Conservation (phyloP, 1,284 basidiomycete genomes). For the Veloboletus limbatus region DNA sequence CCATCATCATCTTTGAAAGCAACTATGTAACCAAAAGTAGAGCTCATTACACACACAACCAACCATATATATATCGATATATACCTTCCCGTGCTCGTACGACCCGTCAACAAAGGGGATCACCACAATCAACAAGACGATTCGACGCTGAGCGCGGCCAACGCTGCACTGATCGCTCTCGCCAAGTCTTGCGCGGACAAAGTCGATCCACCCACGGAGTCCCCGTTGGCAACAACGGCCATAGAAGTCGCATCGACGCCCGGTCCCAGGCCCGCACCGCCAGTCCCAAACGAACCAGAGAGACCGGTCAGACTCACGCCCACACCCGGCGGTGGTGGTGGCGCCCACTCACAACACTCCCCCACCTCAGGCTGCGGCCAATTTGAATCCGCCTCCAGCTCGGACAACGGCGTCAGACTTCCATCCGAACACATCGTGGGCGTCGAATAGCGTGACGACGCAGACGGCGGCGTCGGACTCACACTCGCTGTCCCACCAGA, state of each 20-base stretch:
- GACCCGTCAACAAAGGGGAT: no score
- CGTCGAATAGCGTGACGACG: slow-evolving; percentile 12
- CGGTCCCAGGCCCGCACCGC: not conserved
- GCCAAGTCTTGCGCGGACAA: slow-evolving; percentile 23
- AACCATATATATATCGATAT: no score
- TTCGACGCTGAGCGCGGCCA: slow-evolving; percentile 15
- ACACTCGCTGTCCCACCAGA: not conserved
- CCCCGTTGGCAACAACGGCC: not conserved
- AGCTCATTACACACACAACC: no score
- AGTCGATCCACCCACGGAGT: no score
- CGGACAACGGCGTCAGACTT: slow-evolving; percentile 8
- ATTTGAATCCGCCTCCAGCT: slow-evolving; percentile 5
- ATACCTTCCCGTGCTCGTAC: no score
- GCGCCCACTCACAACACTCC: slow-evolving; percentile 28
- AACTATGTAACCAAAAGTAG: no score
- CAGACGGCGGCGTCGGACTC: not conserved
- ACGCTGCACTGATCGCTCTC: slow-evolving; percentile 22
- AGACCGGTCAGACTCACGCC: not conserved
- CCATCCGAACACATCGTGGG: slow-evolving; percentile 17
- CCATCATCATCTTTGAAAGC: no score
- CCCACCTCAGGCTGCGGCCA: slow-evolving; percentile 35
- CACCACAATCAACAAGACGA: no score
- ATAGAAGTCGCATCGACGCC: not conserved
- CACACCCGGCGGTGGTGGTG: slow-evolving; percentile 3
- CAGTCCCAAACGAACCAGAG: not conserved